phyloP scores from a whole-genome alignment of 805 yeast genomes.

The Kluyveromyces lactis region DNA sequence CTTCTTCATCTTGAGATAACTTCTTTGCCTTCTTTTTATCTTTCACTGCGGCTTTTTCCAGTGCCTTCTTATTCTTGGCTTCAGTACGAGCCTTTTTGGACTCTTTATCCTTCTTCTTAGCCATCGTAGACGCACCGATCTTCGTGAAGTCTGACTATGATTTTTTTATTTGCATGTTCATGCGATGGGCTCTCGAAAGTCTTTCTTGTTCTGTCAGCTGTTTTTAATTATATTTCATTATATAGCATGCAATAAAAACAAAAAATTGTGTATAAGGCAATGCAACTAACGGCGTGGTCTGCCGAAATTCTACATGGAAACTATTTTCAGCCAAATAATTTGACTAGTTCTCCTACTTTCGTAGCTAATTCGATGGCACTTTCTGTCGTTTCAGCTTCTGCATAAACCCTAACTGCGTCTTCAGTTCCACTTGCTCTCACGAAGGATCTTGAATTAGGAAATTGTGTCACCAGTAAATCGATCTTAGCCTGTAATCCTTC shows the following conservation, averaged over 20 bases:
- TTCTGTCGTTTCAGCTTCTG: conserved; percentile 61
- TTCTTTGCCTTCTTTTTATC: conserved; percentile 69
- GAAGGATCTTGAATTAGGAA: conserved; percentile 66
- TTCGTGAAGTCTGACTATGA: too few relatives aligned
- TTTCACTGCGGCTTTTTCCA: conserved; percentile 64
- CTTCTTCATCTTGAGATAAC: conserved; percentile 61
- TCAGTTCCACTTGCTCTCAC: conserved; percentile 98
- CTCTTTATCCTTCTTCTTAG: conserved; percentile 81
- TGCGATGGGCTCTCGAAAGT: too few relatives aligned
- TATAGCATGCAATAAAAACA: too few relatives aligned
- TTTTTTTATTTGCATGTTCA: too few relatives aligned
- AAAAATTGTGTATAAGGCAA: too few relatives aligned
- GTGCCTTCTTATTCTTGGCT: conserved; percentile 70
- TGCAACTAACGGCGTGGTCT: too few relatives aligned
- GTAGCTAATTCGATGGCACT: conserved; percentile 41
- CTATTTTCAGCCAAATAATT: not conserved
- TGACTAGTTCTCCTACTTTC: conserved; percentile 33
- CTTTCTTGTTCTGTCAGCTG: too few relatives aligned
- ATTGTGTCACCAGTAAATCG: conserved; percentile 52
- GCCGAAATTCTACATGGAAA: too few relatives aligned
- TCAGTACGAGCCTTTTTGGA: conserved; percentile 86
- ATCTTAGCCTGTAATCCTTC: conserved; percentile 66
- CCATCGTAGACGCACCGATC: too few relatives aligned
- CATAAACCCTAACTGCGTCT: conserved; percentile 92
- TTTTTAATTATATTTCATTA: too few relatives aligned